A percentile compares a stretch with the other conserved stretches of the same genome.
Conservation (phyloP, 179 eudicot genomes). For the Dionaea muscipula region DNA sequence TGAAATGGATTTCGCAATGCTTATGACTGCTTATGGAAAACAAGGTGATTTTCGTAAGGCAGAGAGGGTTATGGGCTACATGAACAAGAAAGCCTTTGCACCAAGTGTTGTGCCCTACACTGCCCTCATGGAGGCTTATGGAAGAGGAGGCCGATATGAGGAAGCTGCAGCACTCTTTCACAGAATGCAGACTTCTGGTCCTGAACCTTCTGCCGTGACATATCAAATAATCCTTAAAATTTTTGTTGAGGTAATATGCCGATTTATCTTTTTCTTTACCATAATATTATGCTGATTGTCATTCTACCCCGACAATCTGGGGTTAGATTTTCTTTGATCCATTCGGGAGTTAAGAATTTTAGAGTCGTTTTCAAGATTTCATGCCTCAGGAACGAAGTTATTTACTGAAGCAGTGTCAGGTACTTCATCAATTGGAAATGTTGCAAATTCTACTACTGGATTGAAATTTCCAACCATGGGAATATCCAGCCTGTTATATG, state of each 20-base stretch:
- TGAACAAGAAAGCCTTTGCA: conserved; percentile 55
- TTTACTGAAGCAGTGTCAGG: too few relatives aligned
- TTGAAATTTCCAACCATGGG: too few relatives aligned
- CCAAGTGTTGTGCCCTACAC: conserved; percentile 72
- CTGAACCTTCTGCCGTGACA: conserved; percentile 89
- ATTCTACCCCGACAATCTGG: too few relatives aligned
- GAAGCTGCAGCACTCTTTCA: conserved; percentile 76
- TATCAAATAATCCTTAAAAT: conserved; percentile 82
- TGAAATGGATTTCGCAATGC: conserved; percentile 82
- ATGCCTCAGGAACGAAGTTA: too few relatives aligned
- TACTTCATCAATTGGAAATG: too few relatives aligned
- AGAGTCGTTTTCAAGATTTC: too few relatives aligned
- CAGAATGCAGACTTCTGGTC: conserved; percentile 87
- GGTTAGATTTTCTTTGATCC: too few relatives aligned
- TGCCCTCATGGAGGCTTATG: conserved; percentile 98
- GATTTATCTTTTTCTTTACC: not conserved
- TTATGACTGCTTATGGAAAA: conserved; percentile 84
- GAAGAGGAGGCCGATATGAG: conserved; percentile 62
- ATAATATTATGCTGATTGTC: not conserved
- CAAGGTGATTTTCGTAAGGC: conserved; percentile 67
- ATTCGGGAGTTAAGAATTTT: too few relatives aligned
- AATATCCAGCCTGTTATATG: too few relatives aligned
- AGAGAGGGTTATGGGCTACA: conserved; percentile 57
- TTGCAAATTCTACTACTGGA: too few relatives aligned
- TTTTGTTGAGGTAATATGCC: conserved; percentile 66